These are phyloP conservation scores for Ligustrum vulgare DNA, from an alignment of 257 asterid species.

Conservation along the genomic window DNA sequence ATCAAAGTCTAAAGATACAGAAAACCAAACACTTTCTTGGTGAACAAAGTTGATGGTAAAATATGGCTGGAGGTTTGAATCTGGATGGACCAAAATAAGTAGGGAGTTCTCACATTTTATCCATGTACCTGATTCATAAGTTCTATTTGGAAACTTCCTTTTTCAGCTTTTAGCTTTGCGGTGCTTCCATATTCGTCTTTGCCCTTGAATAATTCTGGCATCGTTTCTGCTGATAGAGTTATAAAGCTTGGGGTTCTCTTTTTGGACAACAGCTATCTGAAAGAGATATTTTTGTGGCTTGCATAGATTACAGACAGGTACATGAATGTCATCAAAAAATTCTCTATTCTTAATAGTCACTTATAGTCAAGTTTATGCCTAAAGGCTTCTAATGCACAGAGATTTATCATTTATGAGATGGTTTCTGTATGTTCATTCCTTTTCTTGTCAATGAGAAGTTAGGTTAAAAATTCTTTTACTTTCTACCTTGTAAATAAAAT, in stretches of 20 bases:
- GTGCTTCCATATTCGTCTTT: background rate
- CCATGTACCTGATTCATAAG: constrained; percentile 2
- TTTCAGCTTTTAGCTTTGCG: background rate
- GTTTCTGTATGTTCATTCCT: no score
- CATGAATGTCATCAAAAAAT: constrained; percentile 1
- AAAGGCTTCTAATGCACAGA: background rate
- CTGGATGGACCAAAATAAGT: background rate
- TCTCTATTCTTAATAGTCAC: constrained; percentile 5
- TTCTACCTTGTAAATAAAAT: background rate
- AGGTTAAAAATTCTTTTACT: background rate
- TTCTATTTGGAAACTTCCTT: background rate
- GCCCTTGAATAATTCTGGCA: constrained; percentile 18
- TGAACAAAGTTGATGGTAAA: background rate
- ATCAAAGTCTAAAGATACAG: background rate
- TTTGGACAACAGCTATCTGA: constrained; percentile 87
- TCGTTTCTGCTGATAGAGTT: constrained; percentile 45
- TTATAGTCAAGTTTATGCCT: no score
- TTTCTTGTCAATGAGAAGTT: background rate
- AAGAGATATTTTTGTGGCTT: constrained; percentile 91
- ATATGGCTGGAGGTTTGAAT: background rate
- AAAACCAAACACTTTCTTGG: background rate
- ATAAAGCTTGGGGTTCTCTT: constrained; percentile 99
- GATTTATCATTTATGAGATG: background rate
- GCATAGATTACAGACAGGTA: constrained; percentile 99
- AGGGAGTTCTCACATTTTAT: background rate